Evolutionary conservation across 2,329 filamentous ascomycete species (phyloP).

Genomic region (Aspergillus ustus): DNA sequence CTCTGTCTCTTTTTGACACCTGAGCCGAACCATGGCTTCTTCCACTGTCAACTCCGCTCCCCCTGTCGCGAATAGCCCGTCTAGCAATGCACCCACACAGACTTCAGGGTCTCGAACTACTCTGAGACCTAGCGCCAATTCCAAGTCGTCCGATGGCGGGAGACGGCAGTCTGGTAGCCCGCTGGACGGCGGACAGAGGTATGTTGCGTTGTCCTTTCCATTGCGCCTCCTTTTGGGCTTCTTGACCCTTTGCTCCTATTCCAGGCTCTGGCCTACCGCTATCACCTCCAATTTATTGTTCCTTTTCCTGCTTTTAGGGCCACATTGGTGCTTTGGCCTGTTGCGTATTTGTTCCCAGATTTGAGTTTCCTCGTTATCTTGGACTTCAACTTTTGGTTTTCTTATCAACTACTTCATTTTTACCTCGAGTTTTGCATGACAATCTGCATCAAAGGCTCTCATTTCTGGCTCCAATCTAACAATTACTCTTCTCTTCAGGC

Average conservation of each 20-base stretch:
- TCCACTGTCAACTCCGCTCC: slow-evolving; percentile 43
- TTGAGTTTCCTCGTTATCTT: neutral
- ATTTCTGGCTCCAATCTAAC: neutral
- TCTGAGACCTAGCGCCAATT: slow-evolving; percentile 55
- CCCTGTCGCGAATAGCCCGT: slow-evolving; percentile 41
- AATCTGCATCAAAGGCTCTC: neutral
- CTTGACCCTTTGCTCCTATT: slow-evolving; percentile 15
- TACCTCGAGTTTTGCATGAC: neutral
- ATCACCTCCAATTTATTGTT: slow-evolving; percentile 3
- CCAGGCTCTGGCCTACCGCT: slow-evolving; percentile 17
- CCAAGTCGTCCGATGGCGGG: slow-evolving; percentile 56
- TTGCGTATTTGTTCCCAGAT: neutral
- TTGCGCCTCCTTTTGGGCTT: slow-evolving; percentile 12
- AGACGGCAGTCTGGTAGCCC: slow-evolving; percentile 62
- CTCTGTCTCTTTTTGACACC: slow-evolving; percentile 33
- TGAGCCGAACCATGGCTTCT: slow-evolving; percentile 46
- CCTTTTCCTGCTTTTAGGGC: neutral
- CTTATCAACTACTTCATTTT: neutral
- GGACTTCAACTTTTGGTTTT: neutral
- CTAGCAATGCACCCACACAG: slow-evolving; percentile 43
- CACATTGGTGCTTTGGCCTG: neutral
- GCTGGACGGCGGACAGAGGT: slow-evolving; percentile 60
- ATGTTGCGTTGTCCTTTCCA: slow-evolving; percentile 38
- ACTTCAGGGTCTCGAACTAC: slow-evolving; percentile 48
- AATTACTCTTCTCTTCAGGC: slow-evolving; percentile 38